phyloP scores from a whole-genome alignment of 75 land plant species.

The Pinus taeda region DNA sequence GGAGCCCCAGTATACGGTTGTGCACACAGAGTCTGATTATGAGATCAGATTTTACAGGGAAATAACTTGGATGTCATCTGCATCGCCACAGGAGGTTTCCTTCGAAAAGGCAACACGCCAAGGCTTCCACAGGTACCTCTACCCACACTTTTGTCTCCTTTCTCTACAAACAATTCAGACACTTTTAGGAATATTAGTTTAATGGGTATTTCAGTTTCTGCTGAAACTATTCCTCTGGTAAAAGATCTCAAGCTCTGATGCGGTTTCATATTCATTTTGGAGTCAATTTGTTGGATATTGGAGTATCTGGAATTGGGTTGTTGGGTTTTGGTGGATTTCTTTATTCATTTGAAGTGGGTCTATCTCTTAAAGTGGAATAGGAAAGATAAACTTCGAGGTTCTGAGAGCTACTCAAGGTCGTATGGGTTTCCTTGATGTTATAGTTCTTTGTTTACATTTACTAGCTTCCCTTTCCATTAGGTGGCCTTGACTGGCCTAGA shows the following conservation, averaged over 20 bases:
- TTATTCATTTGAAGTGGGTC: neutral
- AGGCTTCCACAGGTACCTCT: conserved; percentile 75
- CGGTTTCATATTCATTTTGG: neutral
- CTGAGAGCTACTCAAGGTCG: no score
- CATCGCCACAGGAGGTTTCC: conserved; percentile 43
- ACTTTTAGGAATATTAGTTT: neutral
- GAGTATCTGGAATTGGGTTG: neutral
- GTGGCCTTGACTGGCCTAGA: no score
- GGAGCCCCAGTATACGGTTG: conserved; percentile 55
- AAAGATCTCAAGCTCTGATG: neutral
- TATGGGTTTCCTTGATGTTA: no score
- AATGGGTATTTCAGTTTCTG: neutral
- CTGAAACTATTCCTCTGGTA: neutral
- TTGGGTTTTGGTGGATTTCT: neutral
- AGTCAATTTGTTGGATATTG: neutral
- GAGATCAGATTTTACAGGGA: conserved; percentile 67
- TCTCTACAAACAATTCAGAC: neutral
- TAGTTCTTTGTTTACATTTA: no score
- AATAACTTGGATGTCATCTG: conserved; percentile 63
- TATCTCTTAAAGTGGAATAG: no score
- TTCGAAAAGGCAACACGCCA: conserved; percentile 60
- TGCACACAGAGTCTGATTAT: conserved; percentile 75
- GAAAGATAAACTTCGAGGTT: no score
- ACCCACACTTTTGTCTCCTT: conserved; percentile 1
- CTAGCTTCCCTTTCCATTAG: no score